Conservation (phyloP, 768 basidiomycete species). For the Tulasnella sp. region DNA sequence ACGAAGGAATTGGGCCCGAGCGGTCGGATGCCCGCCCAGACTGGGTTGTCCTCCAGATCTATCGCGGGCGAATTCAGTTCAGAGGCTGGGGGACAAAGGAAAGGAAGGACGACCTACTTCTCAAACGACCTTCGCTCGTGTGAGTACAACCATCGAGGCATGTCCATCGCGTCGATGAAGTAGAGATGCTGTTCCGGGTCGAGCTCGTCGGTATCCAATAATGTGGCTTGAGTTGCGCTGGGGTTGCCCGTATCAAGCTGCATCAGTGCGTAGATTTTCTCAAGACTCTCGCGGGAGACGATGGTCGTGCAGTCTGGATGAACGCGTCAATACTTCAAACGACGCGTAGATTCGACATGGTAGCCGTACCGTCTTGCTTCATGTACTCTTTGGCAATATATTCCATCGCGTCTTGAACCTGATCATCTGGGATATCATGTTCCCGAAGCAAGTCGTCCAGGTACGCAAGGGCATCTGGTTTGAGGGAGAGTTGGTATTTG, state of each 20-base stretch:
- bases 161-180: conserved; percentile 85
- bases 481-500: conserved; percentile 81
- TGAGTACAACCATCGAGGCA: conserved; percentile 93
- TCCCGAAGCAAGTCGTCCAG: conserved; percentile 62
- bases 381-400: conserved; percentile 80
- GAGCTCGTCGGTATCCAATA: conserved; percentile 41
- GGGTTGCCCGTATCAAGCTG: conserved; percentile 55
- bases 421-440: conserved; percentile 61
- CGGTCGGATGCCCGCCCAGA: conserved; percentile 76
- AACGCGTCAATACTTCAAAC: neutral
- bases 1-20: conserved; percentile 67
- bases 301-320: conserved; percentile 22
- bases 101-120: conserved; percentile 41
- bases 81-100: too few species aligned
- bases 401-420: conserved; percentile 68
- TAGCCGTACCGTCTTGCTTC: conserved; percentile 69
- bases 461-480: conserved; percentile 65
- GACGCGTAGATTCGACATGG: neutral
- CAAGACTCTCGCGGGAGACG: conserved; percentile 57
- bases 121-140: conserved; percentile 79
- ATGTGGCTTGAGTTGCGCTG: conserved; percentile 38
- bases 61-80: neutral
- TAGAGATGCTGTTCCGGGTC: conserved; percentile 77
- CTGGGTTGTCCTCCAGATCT: conserved; percentile 44
- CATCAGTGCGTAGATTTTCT: conserved; percentile 64